Conservation (phyloP, 192 early-diverging fungal genomes). For the Gonapodya prolifera region DNA sequence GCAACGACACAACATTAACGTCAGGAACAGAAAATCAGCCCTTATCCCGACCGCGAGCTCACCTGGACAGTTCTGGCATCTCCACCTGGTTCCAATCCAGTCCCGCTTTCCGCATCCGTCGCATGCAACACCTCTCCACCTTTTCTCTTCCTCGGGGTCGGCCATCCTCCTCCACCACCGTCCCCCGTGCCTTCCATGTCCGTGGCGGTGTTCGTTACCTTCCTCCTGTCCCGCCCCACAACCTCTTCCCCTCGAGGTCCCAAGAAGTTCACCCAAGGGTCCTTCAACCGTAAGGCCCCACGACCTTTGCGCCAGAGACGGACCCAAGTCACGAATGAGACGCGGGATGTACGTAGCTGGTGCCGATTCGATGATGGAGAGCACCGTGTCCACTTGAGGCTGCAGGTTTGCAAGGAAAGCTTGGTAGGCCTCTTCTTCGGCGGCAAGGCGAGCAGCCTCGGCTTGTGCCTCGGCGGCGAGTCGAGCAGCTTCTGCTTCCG, state of each 20-base stretch:
- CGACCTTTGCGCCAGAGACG: neutral
- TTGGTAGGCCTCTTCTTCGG: neutral
- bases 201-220: neutral
- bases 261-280: neutral
- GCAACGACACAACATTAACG: too few relatives aligned
- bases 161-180: neutral
- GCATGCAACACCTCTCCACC: neutral
- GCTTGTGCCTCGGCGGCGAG: neutral
- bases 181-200: neutral
- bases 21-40: too few relatives aligned
- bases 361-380: neutral
- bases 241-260: neutral
- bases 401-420: neutral
- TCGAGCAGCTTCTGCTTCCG: neutral
- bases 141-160: neutral
- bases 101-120: neutral
- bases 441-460: neutral
- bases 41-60: too few relatives aligned
- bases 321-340: neutral
- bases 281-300: constrained; percentile 2
- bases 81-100: neutral
- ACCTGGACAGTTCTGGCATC: neutral
- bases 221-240: neutral
- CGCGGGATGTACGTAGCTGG: neutral
- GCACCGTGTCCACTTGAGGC: neutral